Conservation (phyloP, 1,284 basidiomycete genomes). For the Sporisorium graminicola region DNA sequence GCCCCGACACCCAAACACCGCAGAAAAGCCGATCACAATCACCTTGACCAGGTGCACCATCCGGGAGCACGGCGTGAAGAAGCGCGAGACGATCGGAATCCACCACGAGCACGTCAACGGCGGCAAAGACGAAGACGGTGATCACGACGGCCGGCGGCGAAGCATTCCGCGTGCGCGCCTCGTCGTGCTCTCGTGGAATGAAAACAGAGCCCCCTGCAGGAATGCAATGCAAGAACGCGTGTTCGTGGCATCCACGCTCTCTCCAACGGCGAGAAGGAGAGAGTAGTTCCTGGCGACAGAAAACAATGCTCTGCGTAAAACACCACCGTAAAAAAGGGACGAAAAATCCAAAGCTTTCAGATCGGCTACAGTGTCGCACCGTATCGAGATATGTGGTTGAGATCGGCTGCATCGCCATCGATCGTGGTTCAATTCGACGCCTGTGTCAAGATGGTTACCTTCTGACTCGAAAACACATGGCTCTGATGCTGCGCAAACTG, state of each 20-base stretch:
- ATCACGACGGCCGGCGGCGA: neutral
- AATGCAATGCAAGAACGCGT: conserved; percentile 4
- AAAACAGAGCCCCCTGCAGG: neutral
- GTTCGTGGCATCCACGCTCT: neutral
- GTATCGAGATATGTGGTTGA: neutral
- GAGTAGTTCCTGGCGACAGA: no score
- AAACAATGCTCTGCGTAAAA: neutral
- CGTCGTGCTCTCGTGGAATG: neutral
- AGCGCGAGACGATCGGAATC: neutral
- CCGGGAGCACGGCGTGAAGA: neutral
- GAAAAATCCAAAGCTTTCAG: neutral
- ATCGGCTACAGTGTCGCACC: neutral
- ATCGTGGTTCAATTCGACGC: neutral
- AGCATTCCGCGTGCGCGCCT: conserved; percentile 6
- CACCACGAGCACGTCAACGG: no score
- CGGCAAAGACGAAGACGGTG: neutral
- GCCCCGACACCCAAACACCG: no score
- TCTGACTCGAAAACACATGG: no score
- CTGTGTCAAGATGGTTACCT: neutral
- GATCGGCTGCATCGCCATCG: neutral
- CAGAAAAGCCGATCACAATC: no score
- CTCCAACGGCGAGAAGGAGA: no score
- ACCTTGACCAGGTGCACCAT: no score
- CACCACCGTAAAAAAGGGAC: neutral
- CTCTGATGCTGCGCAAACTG: no score